These are phyloP conservation scores for Penicillium expansum DNA, from an alignment of 2,329 filamentous ascomycete species.

Conservation along the genomic window DNA sequence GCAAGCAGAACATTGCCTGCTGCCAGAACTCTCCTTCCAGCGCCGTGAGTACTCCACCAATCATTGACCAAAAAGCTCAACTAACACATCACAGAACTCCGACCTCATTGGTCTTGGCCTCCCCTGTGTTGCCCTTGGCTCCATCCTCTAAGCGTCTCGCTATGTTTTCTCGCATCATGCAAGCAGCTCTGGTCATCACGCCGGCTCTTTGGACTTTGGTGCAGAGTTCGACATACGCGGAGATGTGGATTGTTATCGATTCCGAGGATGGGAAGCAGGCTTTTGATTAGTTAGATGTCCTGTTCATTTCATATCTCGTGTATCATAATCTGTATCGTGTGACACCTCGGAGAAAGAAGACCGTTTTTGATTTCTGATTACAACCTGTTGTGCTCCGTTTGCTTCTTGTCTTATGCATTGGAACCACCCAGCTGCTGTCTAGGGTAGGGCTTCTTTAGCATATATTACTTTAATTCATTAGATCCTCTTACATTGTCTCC, in stretches of 20 bases:
- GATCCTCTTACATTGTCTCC: too few relatives aligned
- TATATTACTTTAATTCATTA: slow-evolving; percentile 10
- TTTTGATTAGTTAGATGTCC: slow-evolving; percentile 19
- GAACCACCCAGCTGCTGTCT: slow-evolving; percentile 18
- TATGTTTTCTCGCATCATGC: slow-evolving; percentile 13
- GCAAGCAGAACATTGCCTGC: slow-evolving; percentile 43
- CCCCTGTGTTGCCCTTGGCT: slow-evolving; percentile 41
- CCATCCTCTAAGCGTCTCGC: slow-evolving; percentile 35
- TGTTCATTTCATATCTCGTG: slow-evolving; percentile 23
- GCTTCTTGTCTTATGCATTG: slow-evolving; percentile 5
- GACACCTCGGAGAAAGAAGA: slow-evolving; percentile 35
- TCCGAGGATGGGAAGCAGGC: slow-evolving; percentile 17
- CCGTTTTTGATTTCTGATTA: slow-evolving; percentile 16
- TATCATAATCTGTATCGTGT: slow-evolving; percentile 31
- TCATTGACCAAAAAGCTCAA: not conserved
- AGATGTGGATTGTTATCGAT: slow-evolving; percentile 17
- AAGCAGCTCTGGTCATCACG: slow-evolving; percentile 11
- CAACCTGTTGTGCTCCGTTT: not conserved
- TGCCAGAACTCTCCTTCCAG: slow-evolving; percentile 37
- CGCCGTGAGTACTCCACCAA: slow-evolving; percentile 23
- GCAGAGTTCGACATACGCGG: not conserved
- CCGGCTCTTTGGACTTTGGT: slow-evolving; percentile 1
- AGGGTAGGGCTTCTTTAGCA: slow-evolving; percentile 10
- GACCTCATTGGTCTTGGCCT: slow-evolving; percentile 37
- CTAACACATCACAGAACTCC: slow-evolving; percentile 23